Evolutionary conservation across 2,329 filamentous ascomycete species (phyloP).

Genomic region (Fusarium siculi): DNA sequence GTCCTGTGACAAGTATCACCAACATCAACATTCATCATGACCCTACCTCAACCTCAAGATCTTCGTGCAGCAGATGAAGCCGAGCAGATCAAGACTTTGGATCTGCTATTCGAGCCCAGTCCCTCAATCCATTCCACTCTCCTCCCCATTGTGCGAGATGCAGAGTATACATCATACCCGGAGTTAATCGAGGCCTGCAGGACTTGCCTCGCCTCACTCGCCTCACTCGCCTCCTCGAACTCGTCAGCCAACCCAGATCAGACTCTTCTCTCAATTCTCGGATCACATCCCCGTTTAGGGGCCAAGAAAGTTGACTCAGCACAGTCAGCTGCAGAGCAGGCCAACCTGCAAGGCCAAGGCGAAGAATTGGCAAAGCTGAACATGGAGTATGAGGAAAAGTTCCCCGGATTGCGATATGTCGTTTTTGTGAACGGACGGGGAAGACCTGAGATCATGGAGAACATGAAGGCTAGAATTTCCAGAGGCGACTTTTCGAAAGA

Average conservation of each 20-base stretch:
- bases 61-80: slow-evolving; percentile 66
- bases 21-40: slow-evolving; percentile 31
- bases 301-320: slow-evolving; percentile 84
- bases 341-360: slow-evolving; percentile 71
- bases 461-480: slow-evolving; percentile 81
- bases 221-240: slow-evolving; percentile 65
- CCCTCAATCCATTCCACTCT: slow-evolving; percentile 77
- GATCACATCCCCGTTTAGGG: slow-evolving; percentile 85
- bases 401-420: slow-evolving; percentile 87
- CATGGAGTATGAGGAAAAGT: slow-evolving; percentile 79
- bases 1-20: background rate
- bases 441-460: slow-evolving; percentile 78
- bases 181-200: slow-evolving; percentile 76
- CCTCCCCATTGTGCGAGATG: slow-evolving; percentile 69
- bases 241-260: slow-evolving; percentile 55
- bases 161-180: slow-evolving; percentile 72
- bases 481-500: slow-evolving; percentile 74
- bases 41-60: slow-evolving; percentile 66
- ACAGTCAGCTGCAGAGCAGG: slow-evolving; percentile 84
- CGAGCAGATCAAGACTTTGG: slow-evolving; percentile 69
- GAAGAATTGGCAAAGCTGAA: slow-evolving; percentile 76
- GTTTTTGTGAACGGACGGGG: slow-evolving; percentile 89
- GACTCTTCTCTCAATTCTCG: slow-evolving; percentile 77
- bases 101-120: slow-evolving; percentile 87
- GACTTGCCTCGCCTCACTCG: slow-evolving; percentile 69